Evolutionary conservation across 345 rosid genomes (phyloP).

Genomic region (Excoecaria agallocha): DNA sequence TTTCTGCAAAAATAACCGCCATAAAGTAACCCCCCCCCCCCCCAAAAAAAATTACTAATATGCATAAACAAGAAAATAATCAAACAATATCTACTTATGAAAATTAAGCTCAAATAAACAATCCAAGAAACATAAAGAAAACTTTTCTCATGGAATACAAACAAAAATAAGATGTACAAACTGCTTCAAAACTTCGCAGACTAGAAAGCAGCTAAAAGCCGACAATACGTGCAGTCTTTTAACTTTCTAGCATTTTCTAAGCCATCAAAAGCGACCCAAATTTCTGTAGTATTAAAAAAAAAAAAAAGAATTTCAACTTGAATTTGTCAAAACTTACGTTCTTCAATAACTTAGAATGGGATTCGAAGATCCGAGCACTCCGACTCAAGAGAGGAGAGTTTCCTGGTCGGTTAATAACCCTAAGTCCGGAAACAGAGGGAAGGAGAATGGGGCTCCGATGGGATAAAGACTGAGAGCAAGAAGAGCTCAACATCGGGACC

Average conservation of each 20-base stretch:
- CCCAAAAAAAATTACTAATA: not conserved
- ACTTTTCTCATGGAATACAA: not conserved
- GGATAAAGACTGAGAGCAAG: slow-evolving; percentile 55
- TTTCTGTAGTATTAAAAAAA: slow-evolving; percentile 1
- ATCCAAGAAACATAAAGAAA: not conserved
- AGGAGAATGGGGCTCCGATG: slow-evolving; percentile 46
- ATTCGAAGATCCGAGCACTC: slow-evolving; percentile 41
- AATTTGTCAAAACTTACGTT: slow-evolving; percentile 37
- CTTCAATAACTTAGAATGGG: slow-evolving; percentile 40
- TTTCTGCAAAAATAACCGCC: slow-evolving; percentile 47
- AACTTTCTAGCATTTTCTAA: not conserved
- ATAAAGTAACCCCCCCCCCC: slow-evolving; percentile 8
- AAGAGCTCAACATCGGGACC: slow-evolving; percentile 72
- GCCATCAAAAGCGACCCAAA: not conserved
- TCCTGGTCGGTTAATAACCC: slow-evolving; percentile 44
- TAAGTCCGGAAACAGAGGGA: slow-evolving; percentile 42
- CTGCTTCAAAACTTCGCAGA: not conserved
- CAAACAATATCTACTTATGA: not conserved
- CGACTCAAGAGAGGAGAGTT: slow-evolving; percentile 38
- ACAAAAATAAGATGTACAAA: too few relatives aligned
- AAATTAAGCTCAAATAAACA: not conserved
- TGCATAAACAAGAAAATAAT: not conserved
- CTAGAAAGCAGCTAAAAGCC: not conserved
- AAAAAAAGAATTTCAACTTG: too few relatives aligned
- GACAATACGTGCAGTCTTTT: not conserved